These are phyloP conservation scores for Dothideomycetes sp. DNA, from an alignment of 2,329 filamentous ascomycete species.

Conservation along the genomic window DNA sequence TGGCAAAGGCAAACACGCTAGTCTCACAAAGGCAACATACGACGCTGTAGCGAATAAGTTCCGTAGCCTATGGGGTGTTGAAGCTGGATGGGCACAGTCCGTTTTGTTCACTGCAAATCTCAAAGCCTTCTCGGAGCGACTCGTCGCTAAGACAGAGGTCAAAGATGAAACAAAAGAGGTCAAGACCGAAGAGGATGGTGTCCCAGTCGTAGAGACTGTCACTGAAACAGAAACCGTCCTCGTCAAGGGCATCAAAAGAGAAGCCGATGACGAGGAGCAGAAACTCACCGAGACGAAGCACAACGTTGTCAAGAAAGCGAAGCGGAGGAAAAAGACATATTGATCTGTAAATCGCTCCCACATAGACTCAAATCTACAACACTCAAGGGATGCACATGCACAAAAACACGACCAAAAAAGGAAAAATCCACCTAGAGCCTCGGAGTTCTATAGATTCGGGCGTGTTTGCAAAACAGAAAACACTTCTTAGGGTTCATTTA, in stretches of 20 bases:
- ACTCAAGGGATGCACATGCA: too few species aligned
- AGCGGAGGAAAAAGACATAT: constrained; percentile 25
- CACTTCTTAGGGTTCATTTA: too few species aligned
- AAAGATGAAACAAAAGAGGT: constrained; percentile 34
- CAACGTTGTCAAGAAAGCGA: constrained; percentile 27
- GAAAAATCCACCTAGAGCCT: too few species aligned
- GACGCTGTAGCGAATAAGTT: constrained; percentile 87
- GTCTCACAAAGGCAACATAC: constrained; percentile 80
- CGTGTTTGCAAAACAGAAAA: too few species aligned
- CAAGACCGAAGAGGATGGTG: constrained; percentile 26
- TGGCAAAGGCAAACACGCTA: constrained; percentile 70
- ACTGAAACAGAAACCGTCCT: constrained; percentile 25
- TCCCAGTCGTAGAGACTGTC: constrained; percentile 21
- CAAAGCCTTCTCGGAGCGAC: constrained; percentile 65
- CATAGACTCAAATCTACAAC: too few species aligned
- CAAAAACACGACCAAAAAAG: too few species aligned
- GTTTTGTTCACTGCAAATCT: constrained; percentile 93
- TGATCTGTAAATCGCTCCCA: too few species aligned
- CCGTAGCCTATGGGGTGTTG: constrained; percentile 76
- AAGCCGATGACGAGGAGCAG: constrained; percentile 32
- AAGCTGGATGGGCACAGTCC: constrained; percentile 96
- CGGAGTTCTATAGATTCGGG: too few species aligned
- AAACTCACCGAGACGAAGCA: constrained; percentile 32
- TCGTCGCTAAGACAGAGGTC: constrained; percentile 42
- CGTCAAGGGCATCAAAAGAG: constrained; percentile 33